phyloP scores from a whole-genome alignment of 257 asterid genomes.

The Hygrophila difformis region DNA sequence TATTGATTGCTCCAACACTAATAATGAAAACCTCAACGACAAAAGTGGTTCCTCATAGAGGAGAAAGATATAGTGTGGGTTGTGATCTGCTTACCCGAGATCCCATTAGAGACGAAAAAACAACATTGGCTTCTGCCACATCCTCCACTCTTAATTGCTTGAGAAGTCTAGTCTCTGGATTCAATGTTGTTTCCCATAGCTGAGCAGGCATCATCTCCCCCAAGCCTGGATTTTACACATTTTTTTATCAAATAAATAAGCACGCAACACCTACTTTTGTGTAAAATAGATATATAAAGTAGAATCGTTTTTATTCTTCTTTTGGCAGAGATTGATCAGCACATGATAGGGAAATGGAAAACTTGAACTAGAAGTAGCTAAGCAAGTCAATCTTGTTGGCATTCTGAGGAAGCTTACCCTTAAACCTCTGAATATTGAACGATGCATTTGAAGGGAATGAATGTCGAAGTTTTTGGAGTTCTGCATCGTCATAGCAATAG shows the following conservation, averaged over 20 bases:
- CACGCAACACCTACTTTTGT: too few relatives aligned
- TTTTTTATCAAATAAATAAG: conserved; percentile 8
- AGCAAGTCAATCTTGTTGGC: too few relatives aligned
- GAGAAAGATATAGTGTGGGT: neutral
- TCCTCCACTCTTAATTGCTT: conserved; percentile 82
- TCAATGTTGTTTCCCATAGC: conserved; percentile 97
- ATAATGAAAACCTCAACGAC: too few relatives aligned
- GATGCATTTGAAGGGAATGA: conserved; percentile 89
- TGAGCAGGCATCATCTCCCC: conserved; percentile 99
- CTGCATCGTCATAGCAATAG: conserved; percentile 50
- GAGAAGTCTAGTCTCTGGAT: conserved; percentile 70
- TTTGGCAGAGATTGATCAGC: too few relatives aligned
- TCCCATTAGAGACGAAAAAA: conserved; percentile 97
- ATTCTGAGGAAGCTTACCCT: conserved; percentile 37
- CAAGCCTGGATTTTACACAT: conserved; percentile 51
- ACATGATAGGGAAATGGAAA: too few relatives aligned
- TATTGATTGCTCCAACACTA: too few relatives aligned
- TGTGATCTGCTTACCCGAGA: conserved; percentile 46
- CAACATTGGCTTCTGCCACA: conserved; percentile 76
- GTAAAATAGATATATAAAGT: too few relatives aligned
- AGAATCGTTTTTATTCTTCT: too few relatives aligned
- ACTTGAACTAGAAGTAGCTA: too few relatives aligned
- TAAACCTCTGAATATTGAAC: conserved; percentile 93
- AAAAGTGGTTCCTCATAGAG: too few relatives aligned
- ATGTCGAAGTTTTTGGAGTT: conserved; percentile 53